A percentile compares a stretch with the other conserved stretches of the same genome.
Conservation (phyloP, 1,284 basidiomycete species). For the Microbotryum scabiosae region DNA sequence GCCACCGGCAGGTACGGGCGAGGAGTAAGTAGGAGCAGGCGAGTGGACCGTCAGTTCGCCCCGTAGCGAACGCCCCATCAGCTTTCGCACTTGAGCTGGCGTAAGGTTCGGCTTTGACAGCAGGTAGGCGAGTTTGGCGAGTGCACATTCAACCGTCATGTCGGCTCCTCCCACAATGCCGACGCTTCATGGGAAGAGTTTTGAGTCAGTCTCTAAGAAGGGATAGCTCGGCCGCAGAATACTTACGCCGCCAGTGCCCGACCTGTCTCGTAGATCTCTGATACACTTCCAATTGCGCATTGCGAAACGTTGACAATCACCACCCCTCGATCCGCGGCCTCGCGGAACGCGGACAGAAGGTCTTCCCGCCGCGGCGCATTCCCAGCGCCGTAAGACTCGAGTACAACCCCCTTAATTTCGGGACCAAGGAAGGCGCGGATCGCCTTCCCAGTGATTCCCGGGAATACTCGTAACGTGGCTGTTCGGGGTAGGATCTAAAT, state of each 20-base stretch:
- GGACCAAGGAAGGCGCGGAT: constrained; percentile 57
- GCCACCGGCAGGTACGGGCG: constrained; percentile 18
- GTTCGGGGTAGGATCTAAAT: neutral
- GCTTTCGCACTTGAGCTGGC: constrained; percentile 56
- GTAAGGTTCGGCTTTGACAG: constrained; percentile 73
- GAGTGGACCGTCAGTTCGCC: constrained; percentile 66
- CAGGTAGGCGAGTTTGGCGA: constrained; percentile 79
- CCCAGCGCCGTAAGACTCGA: constrained; percentile 84
- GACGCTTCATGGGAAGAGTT: constrained; percentile 11
- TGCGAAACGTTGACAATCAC: constrained; percentile 82
- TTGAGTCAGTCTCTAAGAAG: constrained; percentile 54
- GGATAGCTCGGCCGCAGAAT: constrained; percentile 46
- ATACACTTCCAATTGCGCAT: constrained; percentile 50
- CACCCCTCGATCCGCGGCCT: constrained; percentile 71
- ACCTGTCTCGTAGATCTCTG: constrained; percentile 63
- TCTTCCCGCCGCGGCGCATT: constrained; percentile 43
- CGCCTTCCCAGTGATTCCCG: constrained; percentile 67
- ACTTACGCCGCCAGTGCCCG: constrained; percentile 51
- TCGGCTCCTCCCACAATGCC: constrained; percentile 44
- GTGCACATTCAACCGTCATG: constrained; percentile 91
- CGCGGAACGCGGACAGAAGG: constrained; percentile 52
- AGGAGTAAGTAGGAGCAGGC: constrained; percentile 24
- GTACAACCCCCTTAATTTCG: constrained; percentile 50
- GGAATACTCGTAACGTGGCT: constrained; percentile 75
- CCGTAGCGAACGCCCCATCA: constrained; percentile 70